Evolutionary conservation across 2,329 filamentous ascomycete genomes (phyloP).

Genomic region (Colletotrichum tabaci): DNA sequence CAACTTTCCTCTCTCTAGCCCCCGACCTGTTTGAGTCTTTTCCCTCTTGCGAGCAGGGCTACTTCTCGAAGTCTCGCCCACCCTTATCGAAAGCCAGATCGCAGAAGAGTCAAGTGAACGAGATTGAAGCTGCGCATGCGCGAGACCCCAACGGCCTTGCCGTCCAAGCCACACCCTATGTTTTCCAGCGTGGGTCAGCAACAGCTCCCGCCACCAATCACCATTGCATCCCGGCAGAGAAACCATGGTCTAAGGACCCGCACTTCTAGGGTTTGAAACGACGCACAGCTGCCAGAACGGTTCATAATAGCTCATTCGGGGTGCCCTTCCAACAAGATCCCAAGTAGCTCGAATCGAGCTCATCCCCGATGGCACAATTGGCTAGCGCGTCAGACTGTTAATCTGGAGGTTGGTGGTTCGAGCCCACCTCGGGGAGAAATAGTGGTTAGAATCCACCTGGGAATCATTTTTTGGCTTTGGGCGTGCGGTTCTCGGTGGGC

Average conservation of each 20-base stretch:
- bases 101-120: too few relatives aligned
- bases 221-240: not conserved
- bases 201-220: not conserved
- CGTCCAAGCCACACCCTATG: not conserved
- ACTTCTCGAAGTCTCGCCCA: too few relatives aligned
- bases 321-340: not conserved
- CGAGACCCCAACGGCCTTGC: not conserved
- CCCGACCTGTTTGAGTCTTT: too few relatives aligned
- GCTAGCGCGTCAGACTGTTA: conserved; percentile 43
- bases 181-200: not conserved
- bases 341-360: conserved; percentile 26
- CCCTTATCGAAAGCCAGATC: too few relatives aligned
- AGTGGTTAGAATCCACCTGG: conserved; percentile 29
- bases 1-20: too few relatives aligned
- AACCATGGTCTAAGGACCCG: not conserved
- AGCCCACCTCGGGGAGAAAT: conserved; percentile 40
- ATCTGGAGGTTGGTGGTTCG: conserved; percentile 43
- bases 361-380: conserved; percentile 43
- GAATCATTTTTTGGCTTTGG: not conserved
- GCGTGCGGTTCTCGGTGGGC: not conserved
- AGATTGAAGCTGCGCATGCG: too few relatives aligned
- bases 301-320: rapidly evolving
- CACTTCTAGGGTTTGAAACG: conserved; percentile 5
- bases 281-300: not conserved
- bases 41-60: too few relatives aligned